Conservation (phyloP, 495 filamentous ascomycete species). For the Aspergillus mulundensis region DNA sequence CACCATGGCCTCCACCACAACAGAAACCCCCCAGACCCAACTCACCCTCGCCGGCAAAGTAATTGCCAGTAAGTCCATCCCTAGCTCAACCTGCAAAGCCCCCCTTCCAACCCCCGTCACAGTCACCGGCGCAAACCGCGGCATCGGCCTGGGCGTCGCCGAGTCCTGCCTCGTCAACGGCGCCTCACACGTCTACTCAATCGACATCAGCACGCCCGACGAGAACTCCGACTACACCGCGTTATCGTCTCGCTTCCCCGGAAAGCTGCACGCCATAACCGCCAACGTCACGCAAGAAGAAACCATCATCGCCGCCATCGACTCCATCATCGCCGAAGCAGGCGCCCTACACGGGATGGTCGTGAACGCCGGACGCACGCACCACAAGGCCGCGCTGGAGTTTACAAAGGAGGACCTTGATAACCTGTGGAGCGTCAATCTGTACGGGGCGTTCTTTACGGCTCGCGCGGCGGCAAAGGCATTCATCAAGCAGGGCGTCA, state of each 20-base stretch:
- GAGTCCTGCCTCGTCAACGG: constrained; percentile 1
- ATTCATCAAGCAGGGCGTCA: constrained; percentile 25
- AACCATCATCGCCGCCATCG: constrained; percentile 13
- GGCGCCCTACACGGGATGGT: neutral
- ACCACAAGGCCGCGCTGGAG: constrained; percentile 1
- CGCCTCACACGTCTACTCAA: constrained; percentile 51
- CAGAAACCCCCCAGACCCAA: neutral
- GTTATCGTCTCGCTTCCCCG: constrained; percentile 55
- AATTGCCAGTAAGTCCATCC: neutral
- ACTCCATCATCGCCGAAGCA: constrained; percentile 23
- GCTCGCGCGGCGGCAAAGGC: constrained; percentile 31
- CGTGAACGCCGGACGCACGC: constrained; percentile 2
- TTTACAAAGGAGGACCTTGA: constrained; percentile 1
- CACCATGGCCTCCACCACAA: neutral
- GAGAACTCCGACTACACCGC: constrained; percentile 49
- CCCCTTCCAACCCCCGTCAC: too few species aligned
- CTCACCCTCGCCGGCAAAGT: neutral
- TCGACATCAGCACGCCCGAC: constrained; percentile 54
- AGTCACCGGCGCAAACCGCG: constrained; percentile 7
- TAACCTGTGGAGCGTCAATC: constrained; percentile 18
- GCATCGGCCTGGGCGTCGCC: neutral
- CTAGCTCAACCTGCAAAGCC: too few species aligned
- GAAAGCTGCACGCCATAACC: constrained; percentile 67
- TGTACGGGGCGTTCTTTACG: constrained; percentile 34
- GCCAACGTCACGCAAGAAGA: constrained; percentile 49